Evolutionary conservation across 257 asterid species (phyloP).

Genomic region (Solanum lycopersicoides): DNA sequence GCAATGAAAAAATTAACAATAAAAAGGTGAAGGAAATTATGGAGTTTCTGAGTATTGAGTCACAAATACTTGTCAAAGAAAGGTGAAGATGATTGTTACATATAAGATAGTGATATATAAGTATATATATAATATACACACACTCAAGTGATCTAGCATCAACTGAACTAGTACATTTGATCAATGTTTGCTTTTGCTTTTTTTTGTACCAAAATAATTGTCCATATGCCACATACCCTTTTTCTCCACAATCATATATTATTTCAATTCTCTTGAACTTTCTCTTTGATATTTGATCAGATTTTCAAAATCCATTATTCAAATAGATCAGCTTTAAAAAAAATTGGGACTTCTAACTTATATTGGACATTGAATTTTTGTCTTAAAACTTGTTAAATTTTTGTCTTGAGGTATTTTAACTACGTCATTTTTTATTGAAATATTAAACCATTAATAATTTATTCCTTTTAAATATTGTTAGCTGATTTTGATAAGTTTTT

Average conservation of each 20-base stretch:
- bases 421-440: too few species aligned
- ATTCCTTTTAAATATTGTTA: too few species aligned
- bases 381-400: too few species aligned
- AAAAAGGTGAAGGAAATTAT: not conserved
- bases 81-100: not conserved
- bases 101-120: not conserved
- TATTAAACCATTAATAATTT: accelerated
- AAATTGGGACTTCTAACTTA: not conserved
- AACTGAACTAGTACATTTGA: not conserved
- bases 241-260: not conserved
- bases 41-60: not conserved
- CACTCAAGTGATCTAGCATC: not conserved
- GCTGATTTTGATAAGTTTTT: too few species aligned
- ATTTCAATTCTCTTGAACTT: not conserved
- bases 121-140: too few species aligned
- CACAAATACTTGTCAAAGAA: not conserved
- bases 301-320: too few species aligned
- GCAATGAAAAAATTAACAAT: not conserved
- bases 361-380: too few species aligned
- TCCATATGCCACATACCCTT: not conserved
- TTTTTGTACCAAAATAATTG: not conserved
- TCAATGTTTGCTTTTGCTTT: not conserved
- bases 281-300: too few species aligned
- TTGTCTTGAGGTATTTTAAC: too few species aligned
- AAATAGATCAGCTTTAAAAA: not conserved